These are phyloP conservation scores for Linaria vulgaris DNA, from an alignment of 257 asterid species.

Conservation along the genomic window DNA sequence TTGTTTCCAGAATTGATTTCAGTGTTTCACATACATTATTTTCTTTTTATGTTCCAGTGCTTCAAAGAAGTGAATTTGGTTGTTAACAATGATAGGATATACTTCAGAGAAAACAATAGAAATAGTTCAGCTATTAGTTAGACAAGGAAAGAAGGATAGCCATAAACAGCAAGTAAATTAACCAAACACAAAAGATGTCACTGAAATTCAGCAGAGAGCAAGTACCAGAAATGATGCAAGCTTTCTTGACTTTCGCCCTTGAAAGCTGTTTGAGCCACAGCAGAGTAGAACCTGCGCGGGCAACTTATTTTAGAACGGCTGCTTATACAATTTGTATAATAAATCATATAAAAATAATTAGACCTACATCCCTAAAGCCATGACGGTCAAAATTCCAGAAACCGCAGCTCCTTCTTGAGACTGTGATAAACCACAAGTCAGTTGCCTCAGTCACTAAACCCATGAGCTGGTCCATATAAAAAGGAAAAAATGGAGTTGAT, in stretches of 20 bases:
- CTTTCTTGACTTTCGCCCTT: constrained; percentile 95
- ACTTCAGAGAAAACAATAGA: too few species aligned
- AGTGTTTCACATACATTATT: not conserved
- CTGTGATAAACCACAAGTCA: constrained; percentile 44
- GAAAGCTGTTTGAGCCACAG: constrained; percentile 90
- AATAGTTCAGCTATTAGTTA: too few species aligned
- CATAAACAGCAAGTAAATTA: not conserved
- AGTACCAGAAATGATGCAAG: constrained; percentile 89
- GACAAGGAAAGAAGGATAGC: not conserved
- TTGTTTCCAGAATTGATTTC: not conserved
- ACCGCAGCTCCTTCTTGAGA: constrained; percentile 74
- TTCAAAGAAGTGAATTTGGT: too few species aligned
- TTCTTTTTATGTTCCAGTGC: too few species aligned
- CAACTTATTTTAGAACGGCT: constrained; percentile 33
- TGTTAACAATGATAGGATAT: too few species aligned
- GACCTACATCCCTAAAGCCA: constrained; percentile 97
- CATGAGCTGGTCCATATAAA: not conserved
- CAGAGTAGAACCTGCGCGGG: constrained; percentile 82
- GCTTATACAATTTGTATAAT: constrained; percentile 28
- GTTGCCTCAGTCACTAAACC: too few species aligned
- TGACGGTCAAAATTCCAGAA: constrained; percentile 95
- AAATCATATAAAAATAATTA: constrained; percentile 21
- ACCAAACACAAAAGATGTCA: constrained; percentile 15
- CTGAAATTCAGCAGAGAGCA: constrained; percentile 19
- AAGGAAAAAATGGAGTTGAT: not conserved